Base-by-base conservation (phyloP, 2,329 filamentous ascomycete species). In the Coleophoma crateriformis region DNA sequence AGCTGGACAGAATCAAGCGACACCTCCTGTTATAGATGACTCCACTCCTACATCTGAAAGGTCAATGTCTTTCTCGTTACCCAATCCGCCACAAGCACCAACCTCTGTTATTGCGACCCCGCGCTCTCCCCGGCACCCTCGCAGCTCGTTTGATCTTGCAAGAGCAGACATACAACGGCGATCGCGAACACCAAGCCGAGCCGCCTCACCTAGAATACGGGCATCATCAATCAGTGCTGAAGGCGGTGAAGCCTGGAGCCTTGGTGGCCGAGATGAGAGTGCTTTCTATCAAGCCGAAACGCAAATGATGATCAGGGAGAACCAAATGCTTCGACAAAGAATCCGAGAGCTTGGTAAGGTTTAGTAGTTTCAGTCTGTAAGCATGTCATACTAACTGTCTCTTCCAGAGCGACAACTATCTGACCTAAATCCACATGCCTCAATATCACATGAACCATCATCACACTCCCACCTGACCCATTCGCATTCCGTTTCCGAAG, bases 201-300 rank as follows among this genome's bases (percentile, higher is more conserved):
- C 75, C 34, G 64, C 67, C 62, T 77, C 81, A 59, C 70, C 86
- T 58, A 65, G 76, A 64, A 59, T 85, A 61, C 67, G 79, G 60
- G 69, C 80, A 43, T 73, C 78, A 34, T 83, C 79, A 3, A 79
- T 82, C 56, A 77, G 77, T 50, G 76, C 68, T 15, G 81, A 85
- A 49, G 75, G 72, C 47, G 77, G 76, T 33, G 84, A 89, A 46
- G 58, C 64, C 32, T 81, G 77, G 70, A 68, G 77, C 44, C 73
- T 86, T 1, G 79, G 78, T n/a, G 79, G 78, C 7, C 74, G 87
- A 15, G 87, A 90, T 60, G 87, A 91, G 64, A 84, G 78, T 55
- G 84, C 85, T 1, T 90, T 90, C 64, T 91, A 91, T 61, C 87
- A 90, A 65, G 87, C 87, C 4, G 88, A 92, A 68, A 89, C 87